Base-by-base conservation (phyloP, 805 yeast genomes). In the Candida ovalis region DNA sequence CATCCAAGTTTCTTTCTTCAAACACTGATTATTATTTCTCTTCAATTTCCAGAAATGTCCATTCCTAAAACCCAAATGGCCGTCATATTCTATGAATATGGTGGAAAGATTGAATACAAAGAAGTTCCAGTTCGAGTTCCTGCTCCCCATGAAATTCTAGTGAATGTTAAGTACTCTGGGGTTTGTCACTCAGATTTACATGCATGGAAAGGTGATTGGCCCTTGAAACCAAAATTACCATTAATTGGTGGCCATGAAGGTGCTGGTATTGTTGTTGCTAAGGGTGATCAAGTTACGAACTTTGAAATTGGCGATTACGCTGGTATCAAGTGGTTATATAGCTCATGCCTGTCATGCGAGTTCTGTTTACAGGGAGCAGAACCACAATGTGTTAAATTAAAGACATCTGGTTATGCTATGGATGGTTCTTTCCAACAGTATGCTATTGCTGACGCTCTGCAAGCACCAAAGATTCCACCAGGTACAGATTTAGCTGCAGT, bases 141-240 rank as follows among this genome's bases (percentile, higher is more conserved):
- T 60, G 84, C 78, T 64, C 72, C 88, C 50, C 83, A 82, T 64
- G 91, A 88, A 71, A 75, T 88, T 57, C 77, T 89, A 66, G 75
- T 89, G 71, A 82, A 89, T 68, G 82, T 89, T 69, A 82, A 81
- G 72, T 88, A 83, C 77, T 81, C 96, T 24, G 96, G 96, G 70
- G 96, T 88, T 48, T 88, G 96, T 72, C 96, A 90, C 76, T 88
- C 96, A 33, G 96, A 88, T 66, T 78, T 89, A 67, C 96, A 89
- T 74, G 96, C 95, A 47, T 87, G 94, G 91, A 81, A 86, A 66
- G 96, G 96, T 63, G 96, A 89, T 73, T 88, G 96, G 95, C 94
- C 95, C 44, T 74, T 85, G 67, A 79, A 72, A 54, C 79, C 84
- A 55, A 84, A 83, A 65, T 74, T 84, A 51, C 92, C 94, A 22